phyloP scores from a whole-genome alignment of 306 rosid genomes.

The Cucurbita moschata region DNA sequence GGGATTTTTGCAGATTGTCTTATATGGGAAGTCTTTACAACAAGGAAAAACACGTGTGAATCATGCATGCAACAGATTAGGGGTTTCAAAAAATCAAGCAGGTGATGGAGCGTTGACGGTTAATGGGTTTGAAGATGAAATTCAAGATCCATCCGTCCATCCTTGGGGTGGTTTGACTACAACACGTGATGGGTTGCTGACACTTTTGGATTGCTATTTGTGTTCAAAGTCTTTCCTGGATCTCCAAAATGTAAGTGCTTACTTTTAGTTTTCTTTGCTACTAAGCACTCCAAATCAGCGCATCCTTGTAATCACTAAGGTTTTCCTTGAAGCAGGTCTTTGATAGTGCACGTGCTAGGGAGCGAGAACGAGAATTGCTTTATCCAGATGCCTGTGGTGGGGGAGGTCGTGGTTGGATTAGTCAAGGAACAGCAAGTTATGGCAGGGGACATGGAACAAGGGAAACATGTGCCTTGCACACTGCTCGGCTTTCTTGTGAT shows the following conservation, averaged over 20 bases:
- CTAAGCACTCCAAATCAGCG: not conserved
- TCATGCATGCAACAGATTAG: slow-evolving; percentile 31
- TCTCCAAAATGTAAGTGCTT: slow-evolving; percentile 60
- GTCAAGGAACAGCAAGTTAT: slow-evolving; percentile 77
- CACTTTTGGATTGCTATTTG: slow-evolving; percentile 84
- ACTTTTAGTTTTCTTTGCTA: not conserved
- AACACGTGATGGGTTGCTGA: slow-evolving; percentile 75
- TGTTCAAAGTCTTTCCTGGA: slow-evolving; percentile 60
- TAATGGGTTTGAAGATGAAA: slow-evolving; percentile 59
- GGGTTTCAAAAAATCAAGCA: slow-evolving; percentile 37
- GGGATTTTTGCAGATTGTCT: slow-evolving; percentile 89
- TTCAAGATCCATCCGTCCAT: slow-evolving; percentile 81
- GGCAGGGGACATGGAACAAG: slow-evolving; percentile 96
- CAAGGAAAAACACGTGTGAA: slow-evolving; percentile 46
- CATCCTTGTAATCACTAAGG: slow-evolving; percentile 14
- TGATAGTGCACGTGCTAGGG: slow-evolving; percentile 93
- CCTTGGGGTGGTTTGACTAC: slow-evolving; percentile 98
- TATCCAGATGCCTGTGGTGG: slow-evolving; percentile 99
- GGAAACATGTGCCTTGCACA: slow-evolving; percentile 95
- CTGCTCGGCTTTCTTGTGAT: slow-evolving; percentile 95
- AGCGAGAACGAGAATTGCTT: slow-evolving; percentile 90
- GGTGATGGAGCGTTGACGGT: slow-evolving; percentile 29
- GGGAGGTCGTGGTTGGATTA: slow-evolving; percentile 99
- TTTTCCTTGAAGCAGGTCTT: slow-evolving; percentile 53
- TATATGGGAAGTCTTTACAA: slow-evolving; percentile 86